These are phyloP conservation scores for Zygotorulaspora chibaensis DNA, from an alignment of 805 yeast species.

Conservation along the genomic window DNA sequence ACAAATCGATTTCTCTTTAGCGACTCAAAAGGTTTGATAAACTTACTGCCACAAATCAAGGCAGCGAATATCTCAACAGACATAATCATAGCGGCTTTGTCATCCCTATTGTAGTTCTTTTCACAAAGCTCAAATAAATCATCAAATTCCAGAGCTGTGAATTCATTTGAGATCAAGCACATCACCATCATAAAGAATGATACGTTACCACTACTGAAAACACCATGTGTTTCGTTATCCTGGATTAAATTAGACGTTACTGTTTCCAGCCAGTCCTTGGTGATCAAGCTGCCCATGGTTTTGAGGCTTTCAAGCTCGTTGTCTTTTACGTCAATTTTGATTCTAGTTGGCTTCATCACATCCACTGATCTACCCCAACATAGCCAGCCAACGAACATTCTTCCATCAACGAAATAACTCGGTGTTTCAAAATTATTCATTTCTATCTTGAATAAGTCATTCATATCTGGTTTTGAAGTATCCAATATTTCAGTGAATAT, in stretches of 20 bases:
- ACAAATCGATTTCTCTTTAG: conserved; percentile 45
- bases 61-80: conserved; percentile 69
- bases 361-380: conserved; percentile 63
- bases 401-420: conserved; percentile 53
- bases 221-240: conserved; percentile 65
- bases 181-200: conserved; percentile 50
- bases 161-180: conserved; percentile 44
- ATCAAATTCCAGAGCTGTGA: conserved; percentile 38
- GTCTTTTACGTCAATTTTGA: conserved; percentile 37
- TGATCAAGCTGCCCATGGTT: conserved; percentile 43
- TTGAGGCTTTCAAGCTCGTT: conserved; percentile 43
- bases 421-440: conserved; percentile 46
- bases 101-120: conserved; percentile 55
- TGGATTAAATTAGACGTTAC: conserved; percentile 51
- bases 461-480: conserved; percentile 40
- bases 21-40: conserved; percentile 36
- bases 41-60: conserved; percentile 46
- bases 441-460: conserved; percentile 45
- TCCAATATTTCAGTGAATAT: conserved; percentile 41
- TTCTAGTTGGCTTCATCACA: conserved; percentile 34
- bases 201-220: conserved; percentile 63
- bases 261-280: conserved; percentile 54
- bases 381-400: conserved; percentile 59
- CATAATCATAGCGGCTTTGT: conserved; percentile 72
- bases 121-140: conserved; percentile 52